These are phyloP conservation scores for Cystobasidium tubakii DNA, from an alignment of 768 basidiomycete genomes.

Conservation along the genomic window DNA sequence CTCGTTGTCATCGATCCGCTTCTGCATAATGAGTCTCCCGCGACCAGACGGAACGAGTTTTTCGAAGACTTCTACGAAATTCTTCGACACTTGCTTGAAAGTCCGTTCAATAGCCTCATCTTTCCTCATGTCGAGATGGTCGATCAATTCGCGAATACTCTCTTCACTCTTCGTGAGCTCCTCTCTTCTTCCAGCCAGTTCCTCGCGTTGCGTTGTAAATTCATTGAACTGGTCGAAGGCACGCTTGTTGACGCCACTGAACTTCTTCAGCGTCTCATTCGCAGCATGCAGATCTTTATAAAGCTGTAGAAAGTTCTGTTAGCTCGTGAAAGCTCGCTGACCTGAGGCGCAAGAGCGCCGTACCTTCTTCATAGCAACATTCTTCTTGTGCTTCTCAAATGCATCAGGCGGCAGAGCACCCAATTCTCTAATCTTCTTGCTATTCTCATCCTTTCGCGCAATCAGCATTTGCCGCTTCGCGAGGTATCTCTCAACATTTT, in stretches of 20 bases:
- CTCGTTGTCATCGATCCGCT: conserved; percentile 78
- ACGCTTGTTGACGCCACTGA: conserved; percentile 98
- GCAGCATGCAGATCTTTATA: conserved; percentile 86
- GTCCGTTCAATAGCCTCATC: conserved; percentile 98
- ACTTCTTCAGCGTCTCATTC: conserved; percentile 90
- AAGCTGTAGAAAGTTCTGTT: conserved; percentile 56
- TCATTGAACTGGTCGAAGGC: conserved; percentile 97
- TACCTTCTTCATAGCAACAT: conserved; percentile 73
- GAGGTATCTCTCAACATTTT: conserved; percentile 88
- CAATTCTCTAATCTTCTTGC: conserved; percentile 87
- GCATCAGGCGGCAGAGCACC: conserved; percentile 96
- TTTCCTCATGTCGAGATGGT: conserved; percentile 89
- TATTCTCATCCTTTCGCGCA: conserved; percentile 84
- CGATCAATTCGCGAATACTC: conserved; percentile 86
- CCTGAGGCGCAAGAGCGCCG: conserved; percentile 43
- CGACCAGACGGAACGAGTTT: conserved; percentile 88
- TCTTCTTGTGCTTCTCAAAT: conserved; percentile 84
- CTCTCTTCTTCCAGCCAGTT: conserved; percentile 73
- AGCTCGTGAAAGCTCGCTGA: too few species aligned
- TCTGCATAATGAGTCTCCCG: conserved; percentile 85
- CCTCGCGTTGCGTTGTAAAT: conserved; percentile 95
- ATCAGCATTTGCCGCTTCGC: conserved; percentile 82
- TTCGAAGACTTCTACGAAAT: conserved; percentile 96
- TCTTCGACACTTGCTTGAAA: conserved; percentile 94
- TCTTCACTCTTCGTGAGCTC: conserved; percentile 83